Base-by-base conservation (phyloP, 139 green algal species). In the Chlorella sorokiniana region DNA sequence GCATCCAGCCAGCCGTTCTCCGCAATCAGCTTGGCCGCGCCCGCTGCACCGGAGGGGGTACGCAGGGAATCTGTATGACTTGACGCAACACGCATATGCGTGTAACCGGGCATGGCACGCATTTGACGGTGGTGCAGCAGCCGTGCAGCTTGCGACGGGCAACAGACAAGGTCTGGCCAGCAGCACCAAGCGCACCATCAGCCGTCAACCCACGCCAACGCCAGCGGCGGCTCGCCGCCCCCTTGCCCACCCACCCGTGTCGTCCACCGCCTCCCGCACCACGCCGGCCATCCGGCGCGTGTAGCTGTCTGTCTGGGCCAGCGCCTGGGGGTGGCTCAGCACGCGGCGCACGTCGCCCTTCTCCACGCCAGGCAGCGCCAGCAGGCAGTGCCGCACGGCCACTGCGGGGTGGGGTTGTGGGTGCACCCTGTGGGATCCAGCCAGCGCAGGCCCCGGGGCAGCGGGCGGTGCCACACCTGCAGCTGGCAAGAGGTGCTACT, bases 381-480 rank as follows among this genome's bases (percentile, higher is more conserved):
- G 78, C 75, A 99, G 89, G 85, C 96, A 99, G 91, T 99, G 97
- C 81, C 96, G 92, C 40, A 99, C 94, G 16, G 86, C 76, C 27
- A 98, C 81, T 14, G 71, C 48, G 23, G 41, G 41, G 27, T 10
- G 27, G 41, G 4, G 41, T 25, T 18, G 27, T 8, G 68, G 3
- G 41, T 33, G 65, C 37, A 33, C 16, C 14, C 14, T 11, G 48
- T 56, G 48, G 14, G 16, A 56, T 56, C 14, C 11, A 56, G 48
- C n/a, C n/a, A n/a, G n/a, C n/a, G n/a, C n/a, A n/a, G n/a, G n/a
- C n/a, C n/a, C n/a, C n/a, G n/a, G n/a, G n/a, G n/a, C n/a, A n/a
- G n/a, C n/a, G n/a, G n/a, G n/a, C n/a, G n/a, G n/a, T n/a, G n/a
- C n/a, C n/a, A n/a, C n/a, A n/a, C n/a, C n/a, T n/a, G n/a, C n/a